Evolutionary conservation across 352 stramenopile genomes (phyloP).

Genomic region (Phytophthora pini): DNA sequence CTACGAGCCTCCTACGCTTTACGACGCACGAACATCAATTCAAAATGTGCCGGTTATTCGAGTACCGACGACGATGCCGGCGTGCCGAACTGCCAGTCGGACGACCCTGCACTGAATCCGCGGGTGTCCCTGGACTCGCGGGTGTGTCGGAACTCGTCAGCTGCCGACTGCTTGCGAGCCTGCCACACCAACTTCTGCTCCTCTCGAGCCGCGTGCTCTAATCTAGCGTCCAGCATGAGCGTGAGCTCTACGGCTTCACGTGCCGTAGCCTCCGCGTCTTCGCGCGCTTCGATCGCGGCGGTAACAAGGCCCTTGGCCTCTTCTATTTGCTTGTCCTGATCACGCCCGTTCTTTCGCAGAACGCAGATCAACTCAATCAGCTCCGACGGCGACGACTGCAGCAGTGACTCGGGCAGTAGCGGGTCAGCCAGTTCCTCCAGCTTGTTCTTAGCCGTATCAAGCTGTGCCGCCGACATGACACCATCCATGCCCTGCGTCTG

Average conservation of each 20-base stretch:
- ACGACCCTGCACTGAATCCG: constrained; percentile 24
- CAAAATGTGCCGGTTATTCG: constrained; percentile 19
- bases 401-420: constrained; percentile 59
- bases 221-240: constrained; percentile 70
- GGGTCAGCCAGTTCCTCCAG: constrained; percentile 58
- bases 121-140: constrained; percentile 21
- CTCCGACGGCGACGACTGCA: constrained; percentile 55
- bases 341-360: constrained; percentile 70
- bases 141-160: constrained; percentile 29
- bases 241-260: constrained; percentile 78
- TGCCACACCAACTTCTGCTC: constrained; percentile 31
- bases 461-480: constrained; percentile 25
- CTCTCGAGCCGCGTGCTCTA: constrained; percentile 69
- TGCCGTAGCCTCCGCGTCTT: constrained; percentile 75
- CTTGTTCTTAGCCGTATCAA: constrained; percentile 35
- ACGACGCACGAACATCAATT: constrained; percentile 31
- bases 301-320: constrained; percentile 77
- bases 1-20: constrained; percentile 36
- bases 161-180: constrained; percentile 25
- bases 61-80: constrained; percentile 30
- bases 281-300: constrained; percentile 78
- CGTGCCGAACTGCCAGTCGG: constrained; percentile 33
- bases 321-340: constrained; percentile 78
- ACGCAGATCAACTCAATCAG: constrained; percentile 77
- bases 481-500: constrained; percentile 19